Evolutionary conservation across 1,284 basidiomycete species (phyloP).

Genomic region (Moesziomyces sp.): DNA sequence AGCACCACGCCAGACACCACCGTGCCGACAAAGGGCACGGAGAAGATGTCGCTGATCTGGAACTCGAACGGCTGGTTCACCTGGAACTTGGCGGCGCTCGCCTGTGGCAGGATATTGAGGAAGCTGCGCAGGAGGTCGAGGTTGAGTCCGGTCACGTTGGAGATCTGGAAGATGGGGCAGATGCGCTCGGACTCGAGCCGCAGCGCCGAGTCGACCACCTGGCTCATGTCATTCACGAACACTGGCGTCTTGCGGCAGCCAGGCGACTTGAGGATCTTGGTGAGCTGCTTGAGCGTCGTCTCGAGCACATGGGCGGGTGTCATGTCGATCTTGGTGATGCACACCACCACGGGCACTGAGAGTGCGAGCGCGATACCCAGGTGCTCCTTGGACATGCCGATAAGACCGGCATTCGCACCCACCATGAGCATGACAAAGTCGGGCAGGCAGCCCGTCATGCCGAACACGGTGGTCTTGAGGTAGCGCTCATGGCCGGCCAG

Average conservation of each 20-base stretch:
- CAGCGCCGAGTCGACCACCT: constrained; percentile 58
- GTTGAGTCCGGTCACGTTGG: constrained; percentile 93
- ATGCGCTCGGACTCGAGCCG: constrained; percentile 70
- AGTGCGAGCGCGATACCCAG: constrained; percentile 92
- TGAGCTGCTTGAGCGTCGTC: constrained; percentile 90
- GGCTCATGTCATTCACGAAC: constrained; percentile 51
- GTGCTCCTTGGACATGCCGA: constrained; percentile 96
- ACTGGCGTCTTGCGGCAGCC: constrained; percentile 75
- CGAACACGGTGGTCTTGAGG: constrained; percentile 89
- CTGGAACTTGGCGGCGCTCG: constrained; percentile 62
- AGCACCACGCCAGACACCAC: constrained; percentile 91
- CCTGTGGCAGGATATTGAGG: constrained; percentile 66
- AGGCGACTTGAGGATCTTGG: constrained; percentile 90
- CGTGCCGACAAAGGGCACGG: constrained; percentile 92
- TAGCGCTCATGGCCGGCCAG: constrained; percentile 68
- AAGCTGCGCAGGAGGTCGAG: constrained; percentile 74
- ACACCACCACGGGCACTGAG: constrained; percentile 90
- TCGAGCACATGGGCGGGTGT: constrained; percentile 89
- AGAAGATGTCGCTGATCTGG: constrained; percentile 70
- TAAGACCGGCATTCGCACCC: constrained; percentile 90
- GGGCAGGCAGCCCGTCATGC: constrained; percentile 90
- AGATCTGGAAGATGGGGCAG: constrained; percentile 92
- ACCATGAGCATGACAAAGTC: constrained; percentile 97
- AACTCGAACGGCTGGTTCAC: constrained; percentile 83
- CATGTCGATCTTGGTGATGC: constrained; percentile 99